Base-by-base conservation (phyloP, 2,329 filamentous ascomycete genomes). In the Phoma herbarum region DNA sequence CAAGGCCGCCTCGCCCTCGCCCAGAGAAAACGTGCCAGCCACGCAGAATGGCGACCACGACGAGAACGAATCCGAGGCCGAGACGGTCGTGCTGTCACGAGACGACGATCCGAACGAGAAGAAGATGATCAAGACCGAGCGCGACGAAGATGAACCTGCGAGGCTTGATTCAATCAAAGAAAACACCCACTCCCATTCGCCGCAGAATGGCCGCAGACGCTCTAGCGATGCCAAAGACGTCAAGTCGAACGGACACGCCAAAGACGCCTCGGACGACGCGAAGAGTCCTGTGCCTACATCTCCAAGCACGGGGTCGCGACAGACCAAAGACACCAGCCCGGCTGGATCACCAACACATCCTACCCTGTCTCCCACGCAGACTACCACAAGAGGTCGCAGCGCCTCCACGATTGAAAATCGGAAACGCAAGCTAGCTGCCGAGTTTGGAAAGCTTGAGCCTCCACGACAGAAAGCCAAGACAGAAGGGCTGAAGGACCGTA, bases 1-100 rank as follows among this genome's bases (percentile, higher is more conserved):
- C 54, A 68, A 62, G 48, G 44, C 65, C 31, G 23, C 67, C 54
- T 67, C 66, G 45, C 64, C 72, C n/a, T 59, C 63, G 7, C 29
- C 62, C 29, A 65, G 63, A 31, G 59, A 64, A 45, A 64, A 63
- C 56, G 45, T 22, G 45, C 52, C 60, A 18, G 52, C 51, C 54
- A 52, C 65, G 43, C 69, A 61, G 41, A 69, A 76, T 60, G 72
- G 67, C 64, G 59, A 71, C 61, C 60, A 67, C 54, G 75, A 78
- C 58, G 77, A 76, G 52, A 77, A 77, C 63, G 79, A 81, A 63
- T 82, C 80, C 16, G 81, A 83, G 70, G 81, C 81, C 50, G 81
- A 83, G 71, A 83, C 81, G 29, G 77, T 82, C 57, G 79, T 83
- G 35, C 75, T 81, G 47, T 61, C 67, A 47, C 75, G 78, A 29